These are phyloP conservation scores for Gracilaria vermiculophylla DNA, from an alignment of 23 red algal species.

Conservation along the genomic window DNA sequence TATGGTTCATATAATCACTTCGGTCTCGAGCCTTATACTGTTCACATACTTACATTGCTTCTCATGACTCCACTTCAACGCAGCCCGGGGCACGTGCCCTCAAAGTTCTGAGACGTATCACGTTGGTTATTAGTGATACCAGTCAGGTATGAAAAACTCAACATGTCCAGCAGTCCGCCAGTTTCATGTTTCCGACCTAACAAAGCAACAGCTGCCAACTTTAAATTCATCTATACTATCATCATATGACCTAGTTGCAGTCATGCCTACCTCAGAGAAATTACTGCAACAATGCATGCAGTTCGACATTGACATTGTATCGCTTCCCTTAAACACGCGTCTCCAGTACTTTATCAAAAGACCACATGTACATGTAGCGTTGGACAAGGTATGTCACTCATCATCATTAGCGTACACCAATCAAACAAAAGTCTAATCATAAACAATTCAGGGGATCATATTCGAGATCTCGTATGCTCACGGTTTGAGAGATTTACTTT, in stretches of 20 bases:
- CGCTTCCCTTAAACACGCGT: constrained; percentile 21
- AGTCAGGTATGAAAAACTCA: constrained; percentile 8
- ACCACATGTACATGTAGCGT: constrained; percentile 73
- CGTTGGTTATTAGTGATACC: constrained; percentile 15
- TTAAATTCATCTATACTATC: constrained; percentile 48
- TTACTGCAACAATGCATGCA: constrained; percentile 73
- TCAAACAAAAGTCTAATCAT: neutral
- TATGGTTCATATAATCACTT: neutral
- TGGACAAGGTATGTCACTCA: constrained; percentile 63
- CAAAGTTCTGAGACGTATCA: constrained; percentile 48
- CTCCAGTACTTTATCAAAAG: constrained; percentile 57
- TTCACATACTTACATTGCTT: neutral
- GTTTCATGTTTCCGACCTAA: neutral
- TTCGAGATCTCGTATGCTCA: constrained; percentile 67
- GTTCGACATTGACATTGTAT: constrained; percentile 85
- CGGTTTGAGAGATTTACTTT: constrained; percentile 16
- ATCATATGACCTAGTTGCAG: constrained; percentile 71
- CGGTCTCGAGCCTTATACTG: neutral
- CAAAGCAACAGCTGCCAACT: constrained; percentile 31
- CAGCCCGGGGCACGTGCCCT: neutral
- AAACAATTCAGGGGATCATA: constrained; percentile 12
- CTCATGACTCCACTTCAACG: neutral
- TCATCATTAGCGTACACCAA: neutral
- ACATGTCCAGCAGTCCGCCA: neutral
- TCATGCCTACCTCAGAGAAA: constrained; percentile 72